Base-by-base conservation (phyloP, 1,139 yeast genomes). In the Suhomyces panamericanus region DNA sequence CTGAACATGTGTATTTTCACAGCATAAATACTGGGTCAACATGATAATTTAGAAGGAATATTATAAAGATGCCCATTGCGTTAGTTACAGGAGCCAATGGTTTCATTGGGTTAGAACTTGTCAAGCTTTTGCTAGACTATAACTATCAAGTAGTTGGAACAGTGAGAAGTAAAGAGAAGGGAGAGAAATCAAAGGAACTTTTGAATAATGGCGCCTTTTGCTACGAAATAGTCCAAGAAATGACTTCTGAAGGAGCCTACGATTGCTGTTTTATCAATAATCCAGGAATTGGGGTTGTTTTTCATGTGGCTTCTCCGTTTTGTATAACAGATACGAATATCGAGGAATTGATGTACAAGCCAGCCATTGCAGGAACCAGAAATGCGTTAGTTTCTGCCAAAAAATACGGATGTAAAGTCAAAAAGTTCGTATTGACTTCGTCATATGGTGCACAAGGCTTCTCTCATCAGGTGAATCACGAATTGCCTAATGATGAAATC, bases 121-220 rank as follows among this genome's bases (percentile, higher is more conserved):
- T 67, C 34, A 57, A 59, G 37, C 52, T 53, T 34, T 55, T 68
- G 39, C 49, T 68, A 35, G 56, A 60, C 13, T 62, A 62, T 40
- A 77, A 75, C 14, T 79, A 76, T 58, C 59, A 60, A 7, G 75
- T 71, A 2, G 53, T 68, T 16, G 76, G 74, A 7, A 53, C 72
- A 2, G 75, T 69, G 10, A 61, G 77, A 57, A 57, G 71, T 3
- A 48, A 50, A 1, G 59, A 54, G 13, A 67, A 69, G 42, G 75
- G 73, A 24, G 67, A 62, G 5, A 51, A 54, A 22, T 57, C 71
- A 36, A 53, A 56, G 32, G 47, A 42, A 27, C 49, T 52, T 31
- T 50, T 60, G 13, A 34, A 34, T 8, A 51, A 52, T 13, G 24
- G 11, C 2, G 24, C 16, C 8, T 38, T 38, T 16, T 30, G 30